Evolutionary conservation across 106 monocot genomes (phyloP), one percentile per base, ranked within the genome.

Genomic region (Hemerocallis citrina): DNA sequence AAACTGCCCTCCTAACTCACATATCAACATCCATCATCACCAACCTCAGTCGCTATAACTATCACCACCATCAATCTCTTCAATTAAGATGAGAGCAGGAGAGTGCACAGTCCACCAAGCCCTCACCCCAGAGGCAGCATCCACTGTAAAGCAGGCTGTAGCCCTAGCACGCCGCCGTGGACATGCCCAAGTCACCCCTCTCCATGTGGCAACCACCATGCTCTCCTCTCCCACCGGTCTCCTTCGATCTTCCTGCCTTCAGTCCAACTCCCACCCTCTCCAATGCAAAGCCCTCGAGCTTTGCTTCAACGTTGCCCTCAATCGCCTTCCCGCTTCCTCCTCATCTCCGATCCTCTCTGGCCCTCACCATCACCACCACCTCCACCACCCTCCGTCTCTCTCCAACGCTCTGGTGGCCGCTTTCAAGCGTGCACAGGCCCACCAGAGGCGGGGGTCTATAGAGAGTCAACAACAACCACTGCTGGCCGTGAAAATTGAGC

Each of bases 361-460:
- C n/a, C n/a, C n/a, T n/a, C n/a, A n/a, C n/a, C n/a, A n/a, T n/a
- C 73, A 68, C 39, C 66, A 58, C 47, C 73, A 65, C 40, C 77
- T 78, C 70, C 78, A 71, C 59, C 82, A 74, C 46, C 74, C 75
- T 0, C 79, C 80, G 10, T 76, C 77, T 25, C 81, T 96, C 38
- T 87, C 95, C 29, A 96, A 96, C 57, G 95, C 95, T n/a, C 90
- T 96, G 30, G 81, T 96, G 6, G 95, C 95, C 9, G 95, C 95
- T 22, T 91, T 96, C 79, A 96, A 96, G 69, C 64, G 95, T 1
- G 95, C 95, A 7, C 94, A 95, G 57, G 94, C 94, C 7, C 89
- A 95, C 72, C 94, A 95, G 66, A 74, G 94, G 2, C 75, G 95
- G 5, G 90, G 95, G 1, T 89, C 89, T 7, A 75, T 79, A 16